phyloP scores from a whole-genome alignment of 768 basidiomycete genomes.

The Hypholoma sublateritium region DNA sequence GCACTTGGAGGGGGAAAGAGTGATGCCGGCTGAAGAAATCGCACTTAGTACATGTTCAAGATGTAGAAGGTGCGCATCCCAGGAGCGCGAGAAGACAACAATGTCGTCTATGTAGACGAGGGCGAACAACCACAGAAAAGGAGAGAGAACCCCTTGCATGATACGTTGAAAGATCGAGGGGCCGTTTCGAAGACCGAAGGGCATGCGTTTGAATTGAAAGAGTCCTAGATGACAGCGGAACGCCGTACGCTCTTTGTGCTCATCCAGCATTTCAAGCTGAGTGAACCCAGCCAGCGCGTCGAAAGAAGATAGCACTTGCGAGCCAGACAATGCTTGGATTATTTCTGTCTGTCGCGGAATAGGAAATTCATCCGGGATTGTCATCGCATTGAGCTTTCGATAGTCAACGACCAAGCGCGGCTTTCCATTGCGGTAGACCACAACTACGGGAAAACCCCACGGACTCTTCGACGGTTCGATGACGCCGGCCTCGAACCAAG shows the following conservation, averaged over 20 bases:
- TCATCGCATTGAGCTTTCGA: conserved; percentile 4
- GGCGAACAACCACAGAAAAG: conserved; percentile 37
- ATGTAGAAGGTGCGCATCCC: conserved; percentile 31
- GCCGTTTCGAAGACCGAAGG: too few relatives aligned
- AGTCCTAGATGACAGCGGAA: conserved; percentile 39
- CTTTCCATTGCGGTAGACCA: conserved; percentile 37
- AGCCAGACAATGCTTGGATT: conserved; percentile 26
- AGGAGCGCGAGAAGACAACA: conserved; percentile 36
- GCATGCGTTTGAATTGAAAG: conserved; percentile 40
- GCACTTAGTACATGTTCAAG: conserved; percentile 27
- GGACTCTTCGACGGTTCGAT: conserved; percentile 41
- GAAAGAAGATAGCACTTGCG: conserved; percentile 30
- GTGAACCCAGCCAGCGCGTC: conserved; percentile 34
- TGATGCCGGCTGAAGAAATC: conserved; percentile 26
- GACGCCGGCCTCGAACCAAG: too few relatives aligned
- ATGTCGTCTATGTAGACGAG: conserved; percentile 46
- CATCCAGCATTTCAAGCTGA: conserved; percentile 25
- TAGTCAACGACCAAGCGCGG: conserved; percentile 36
- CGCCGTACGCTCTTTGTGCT: conserved; percentile 32
- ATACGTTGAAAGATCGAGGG: conserved; percentile 40
- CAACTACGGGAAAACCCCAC: conserved; percentile 31
- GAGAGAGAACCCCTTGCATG: conserved; percentile 36
- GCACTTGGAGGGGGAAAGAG: conserved; percentile 34
- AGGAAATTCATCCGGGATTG: conserved; percentile 23
- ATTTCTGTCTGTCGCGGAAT: conserved; percentile 24